phyloP scores from a whole-genome alignment of 352 stramenopile species.

The Thalassiosira hispida region DNA sequence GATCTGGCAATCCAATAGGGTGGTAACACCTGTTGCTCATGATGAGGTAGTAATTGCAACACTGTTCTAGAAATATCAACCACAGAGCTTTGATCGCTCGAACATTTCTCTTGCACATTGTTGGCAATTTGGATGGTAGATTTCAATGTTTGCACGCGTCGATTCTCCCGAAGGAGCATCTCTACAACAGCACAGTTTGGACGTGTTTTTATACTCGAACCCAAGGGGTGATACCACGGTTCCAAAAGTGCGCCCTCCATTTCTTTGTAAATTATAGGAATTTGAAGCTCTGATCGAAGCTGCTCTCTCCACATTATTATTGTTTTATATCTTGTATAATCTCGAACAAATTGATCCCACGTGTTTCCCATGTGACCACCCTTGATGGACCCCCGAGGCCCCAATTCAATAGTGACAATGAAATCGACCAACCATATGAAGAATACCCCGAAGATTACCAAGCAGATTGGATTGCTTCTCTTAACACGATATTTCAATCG shows the following conservation, averaged over 20 bases:
- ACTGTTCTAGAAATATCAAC: constrained; percentile 22
- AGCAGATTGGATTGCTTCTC: constrained; percentile 15
- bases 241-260: constrained; percentile 33
- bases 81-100: neutral
- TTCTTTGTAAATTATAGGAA: constrained; percentile 37
- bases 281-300: constrained; percentile 30
- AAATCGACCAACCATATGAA: constrained; percentile 10
- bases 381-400: constrained; percentile 45
- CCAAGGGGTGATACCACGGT: constrained; percentile 29
- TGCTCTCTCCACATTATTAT: constrained; percentile 49
- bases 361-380: constrained; percentile 35
- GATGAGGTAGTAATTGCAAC: constrained; percentile 26
- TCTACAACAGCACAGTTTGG: constrained; percentile 45
- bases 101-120: constrained; percentile 5
- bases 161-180: constrained; percentile 52
- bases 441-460: constrained; percentile 15
- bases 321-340: constrained; percentile 50
- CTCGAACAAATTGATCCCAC: constrained; percentile 45
- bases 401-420: constrained; percentile 12
- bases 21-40: constrained; percentile 30
- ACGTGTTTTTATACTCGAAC: constrained; percentile 38
- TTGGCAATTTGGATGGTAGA: constrained; percentile 15
- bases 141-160: constrained; percentile 18
- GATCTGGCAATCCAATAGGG: constrained; percentile 37
- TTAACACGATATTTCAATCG: constrained; percentile 21